Base-by-base conservation (phyloP, 192 early-diverging fungal species). In the Podila minutissima region DNA sequence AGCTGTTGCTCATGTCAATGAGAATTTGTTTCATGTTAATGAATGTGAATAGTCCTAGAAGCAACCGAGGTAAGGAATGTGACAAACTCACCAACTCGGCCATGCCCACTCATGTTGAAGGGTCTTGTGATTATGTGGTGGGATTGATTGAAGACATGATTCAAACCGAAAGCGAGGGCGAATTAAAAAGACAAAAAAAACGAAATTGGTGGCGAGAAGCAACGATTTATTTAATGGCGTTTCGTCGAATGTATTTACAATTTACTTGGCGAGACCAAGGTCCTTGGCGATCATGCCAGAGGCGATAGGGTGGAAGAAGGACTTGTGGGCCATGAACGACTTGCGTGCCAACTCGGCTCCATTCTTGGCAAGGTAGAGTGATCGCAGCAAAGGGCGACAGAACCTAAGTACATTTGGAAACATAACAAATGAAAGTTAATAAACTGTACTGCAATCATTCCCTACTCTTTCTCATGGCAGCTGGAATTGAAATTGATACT, bases 251-350 rank as follows among this genome's bases (percentile, higher is more conserved):
- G 15, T 61, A 61, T 61, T 61, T 17, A 31, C 59, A 46, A 46
- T 33, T 55, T 78, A 78, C 57, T 78, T 78, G 48, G 76, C 29
- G 31, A 79, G 76, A 28, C 70, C 76, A 50, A 79, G 69, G 48
- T 98, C 97, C 83, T 94, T 96, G 55, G 89, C 91, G n/a, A 99
- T 94, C 93, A 97, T 90, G 33, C 79, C 82, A 31, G 93, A 90
- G 32, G 93, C 94, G 74, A 99, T 99, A 12, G 98, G 98, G 64
- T 99, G 98, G 77, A 98, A 99, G 72, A 95, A 96, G 0, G 82
- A 81, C 53, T 88, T 89, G 79, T 96, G 78, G 66, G 93, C 78
- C 82, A 86, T 37, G 82, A 97, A 99, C 9, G 95, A 95, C 72
- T 90, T 74, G 69, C 85, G 86, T 19, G 98, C 97, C 48, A 98